Base-by-base conservation (phyloP, 75 land plant species). In the Gnetum montanum region DNA sequence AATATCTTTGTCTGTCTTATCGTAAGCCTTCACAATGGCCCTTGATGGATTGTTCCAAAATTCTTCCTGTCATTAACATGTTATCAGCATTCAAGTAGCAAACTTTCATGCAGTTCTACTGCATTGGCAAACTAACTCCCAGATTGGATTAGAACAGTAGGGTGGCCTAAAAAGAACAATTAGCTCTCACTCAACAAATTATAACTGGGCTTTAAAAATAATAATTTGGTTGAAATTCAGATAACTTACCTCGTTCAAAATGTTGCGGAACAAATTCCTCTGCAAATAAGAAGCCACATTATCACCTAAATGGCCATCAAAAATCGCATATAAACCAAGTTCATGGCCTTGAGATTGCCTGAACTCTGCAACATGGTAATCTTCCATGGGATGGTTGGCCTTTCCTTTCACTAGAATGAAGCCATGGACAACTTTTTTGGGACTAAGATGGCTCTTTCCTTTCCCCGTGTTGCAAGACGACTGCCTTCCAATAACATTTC, bases 1-100 rank as follows among this genome's bases (percentile, higher is more conserved):
- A 62, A 86, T 86, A 23, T 79, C 84, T 51, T 73, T 70, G 67
- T 91, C 87, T 29, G 88, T 87, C 41, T 55, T 72, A 10, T 74
- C 78, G 59, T 88, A 91, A 15, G 84, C 94, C 46, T 74, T 81
- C 3, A 43, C 61, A 11, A 91, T 88, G 0, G 94, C 71, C 41
- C 54, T 71, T 0, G 50, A 35, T 24, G 97, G 88, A 54, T 91
- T 51, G 35, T 30, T 53, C 78, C 77, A 75, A 65, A 91, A 88
- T 40, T 71, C 76, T 46, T 74, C 90, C 93, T 83, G 64, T 8
- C 53, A 68, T 38, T 5, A 15, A 30, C 1, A 18, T 31, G 31
- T 20, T 10, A 31, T 52, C n/a, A 51, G 54, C 16, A 30, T 12
- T 8, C 22, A 19, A 7, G 6, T 6, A 45, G 18, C 22, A 16